Evolutionary conservation across 805 yeast genomes (phyloP).

Genomic region (Saturnispora kantuleensis): DNA sequence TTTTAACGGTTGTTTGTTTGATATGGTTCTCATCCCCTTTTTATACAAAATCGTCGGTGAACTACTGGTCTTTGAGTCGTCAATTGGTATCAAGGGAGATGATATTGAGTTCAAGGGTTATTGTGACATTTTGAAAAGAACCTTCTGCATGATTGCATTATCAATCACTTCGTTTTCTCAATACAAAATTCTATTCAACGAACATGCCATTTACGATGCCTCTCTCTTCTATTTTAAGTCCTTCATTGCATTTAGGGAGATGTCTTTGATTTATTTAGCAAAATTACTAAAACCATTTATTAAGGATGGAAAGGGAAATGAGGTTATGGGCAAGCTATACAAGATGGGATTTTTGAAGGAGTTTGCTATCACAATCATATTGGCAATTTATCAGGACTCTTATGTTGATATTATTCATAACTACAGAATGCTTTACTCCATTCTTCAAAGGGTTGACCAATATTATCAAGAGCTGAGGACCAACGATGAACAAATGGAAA

Average conservation of each 20-base stretch:
- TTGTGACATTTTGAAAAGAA: slow-evolving; percentile 17
- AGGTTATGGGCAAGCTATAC: slow-evolving; percentile 15
- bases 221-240: slow-evolving; percentile 17
- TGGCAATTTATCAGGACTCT: slow-evolving; percentile 25
- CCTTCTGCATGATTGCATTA: slow-evolving; percentile 20
- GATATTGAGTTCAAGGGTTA: slow-evolving; percentile 13
- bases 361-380: slow-evolving; percentile 18
- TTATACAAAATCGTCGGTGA: slow-evolving; percentile 22
- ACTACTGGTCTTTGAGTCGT: slow-evolving; percentile 12
- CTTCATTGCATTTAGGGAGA: slow-evolving; percentile 22
- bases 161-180: slow-evolving; percentile 20
- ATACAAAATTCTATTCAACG: slow-evolving; percentile 18
- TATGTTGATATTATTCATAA: slow-evolving; percentile 21
- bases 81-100: slow-evolving; percentile 8
- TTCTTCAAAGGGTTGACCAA: slow-evolving; percentile 19
- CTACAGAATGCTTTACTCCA: slow-evolving; percentile 18
- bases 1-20: slow-evolving; percentile 19
- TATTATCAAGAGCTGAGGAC: slow-evolving; percentile 9
- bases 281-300: slow-evolving; percentile 16
- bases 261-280: slow-evolving; percentile 16
- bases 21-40: slow-evolving; percentile 18
- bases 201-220: slow-evolving; percentile 21
- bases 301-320: not conserved
- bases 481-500: slow-evolving; percentile 16
- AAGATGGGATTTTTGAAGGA: slow-evolving; percentile 20